A percentile compares a stretch with the other conserved stretches of the same genome.
These are phyloP conservation scores for Inosperma sp. DNA, from an alignment of 768 basidiomycete genomes.

Conservation along the genomic window DNA sequence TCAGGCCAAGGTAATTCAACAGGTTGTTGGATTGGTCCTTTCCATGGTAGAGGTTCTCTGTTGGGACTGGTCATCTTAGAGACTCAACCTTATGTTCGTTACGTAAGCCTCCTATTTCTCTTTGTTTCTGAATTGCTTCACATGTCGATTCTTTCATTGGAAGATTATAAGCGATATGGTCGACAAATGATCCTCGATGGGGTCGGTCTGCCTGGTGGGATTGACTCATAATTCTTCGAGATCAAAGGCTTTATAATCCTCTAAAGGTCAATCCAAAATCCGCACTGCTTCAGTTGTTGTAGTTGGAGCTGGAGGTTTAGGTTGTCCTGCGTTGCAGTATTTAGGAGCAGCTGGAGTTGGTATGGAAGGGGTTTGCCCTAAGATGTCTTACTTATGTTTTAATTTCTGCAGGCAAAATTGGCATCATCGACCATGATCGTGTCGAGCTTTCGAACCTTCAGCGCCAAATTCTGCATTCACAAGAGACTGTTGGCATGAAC, in stretches of 20 bases:
- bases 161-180: constrained; percentile 88
- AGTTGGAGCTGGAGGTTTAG: constrained; percentile 92
- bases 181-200: constrained; percentile 93
- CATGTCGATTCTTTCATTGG: constrained; percentile 35
- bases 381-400: too few species aligned
- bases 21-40: constrained; percentile 39
- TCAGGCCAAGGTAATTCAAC: constrained; percentile 69
- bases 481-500: constrained; percentile 64
- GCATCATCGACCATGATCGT: constrained; percentile 82
- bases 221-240: not conserved
- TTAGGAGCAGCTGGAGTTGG: constrained; percentile 91
- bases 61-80: not conserved
- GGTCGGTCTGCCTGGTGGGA: constrained; percentile 76
- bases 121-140: constrained; percentile 3
- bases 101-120: constrained; percentile 12
- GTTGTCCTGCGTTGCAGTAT: constrained; percentile 94
- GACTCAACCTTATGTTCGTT: not conserved
- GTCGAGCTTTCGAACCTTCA: constrained; percentile 90
- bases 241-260: constrained; percentile 8
- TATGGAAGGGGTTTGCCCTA: constrained; percentile 31
- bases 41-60: constrained; percentile 2
- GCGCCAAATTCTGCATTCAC: constrained; percentile 85
- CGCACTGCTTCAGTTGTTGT: constrained; percentile 73
- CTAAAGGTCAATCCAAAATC: constrained; percentile 77
- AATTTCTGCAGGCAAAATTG: constrained; percentile 61